Evolutionary conservation across 208 protist genomes (phyloP), one percentile per base, ranked within the genome.

Genomic region (Wallacemonas sp.): DNA sequence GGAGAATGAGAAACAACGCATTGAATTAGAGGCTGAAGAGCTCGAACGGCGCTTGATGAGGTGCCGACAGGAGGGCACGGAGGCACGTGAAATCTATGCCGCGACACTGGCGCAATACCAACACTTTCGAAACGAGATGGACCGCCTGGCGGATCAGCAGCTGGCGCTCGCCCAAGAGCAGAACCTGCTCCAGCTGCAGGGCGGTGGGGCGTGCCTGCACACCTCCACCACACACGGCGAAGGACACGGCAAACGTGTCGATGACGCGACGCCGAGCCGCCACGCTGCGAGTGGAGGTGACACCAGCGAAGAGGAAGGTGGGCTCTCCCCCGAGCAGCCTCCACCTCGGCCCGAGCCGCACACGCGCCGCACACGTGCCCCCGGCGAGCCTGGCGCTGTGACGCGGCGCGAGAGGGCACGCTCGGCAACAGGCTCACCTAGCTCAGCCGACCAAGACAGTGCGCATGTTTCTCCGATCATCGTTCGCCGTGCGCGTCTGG

Each of bases 11-110:
- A 47, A 60, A 34, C 62, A 72, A 28, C 30, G 64, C 9, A 62
- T 93, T 17, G 46, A 69, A 17, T 46, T 64, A 31, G 33, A 65
- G 22, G 73, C 63, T 11, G 54, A 42, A 26, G 38, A 59, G 34
- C 47, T 76, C 45, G 66, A 45, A 24, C 36, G 30, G 31, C 26
- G 66, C 34, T 46, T 36, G 12, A 47, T 41, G 9, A 51, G 55
- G 15, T 68, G 62, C 46, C 56, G 56, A 12, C 63, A 44, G 17
- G 30, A 70, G 60, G 67, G 56, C 61, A 36, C 53, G 8, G 46
- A 45, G 44, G 60, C 36, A 62, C 62, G 46, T 45, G 65, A 39
- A 19, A 33, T 31, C 36, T 62, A 38, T 58, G 66, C 56, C 53
- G 66, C 47, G 1, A 33, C 33, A 19, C 60, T 47, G 53, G 42